These are phyloP conservation scores for Dioscorea alata DNA, from an alignment of 106 monocot genomes.

Conservation along the genomic window DNA sequence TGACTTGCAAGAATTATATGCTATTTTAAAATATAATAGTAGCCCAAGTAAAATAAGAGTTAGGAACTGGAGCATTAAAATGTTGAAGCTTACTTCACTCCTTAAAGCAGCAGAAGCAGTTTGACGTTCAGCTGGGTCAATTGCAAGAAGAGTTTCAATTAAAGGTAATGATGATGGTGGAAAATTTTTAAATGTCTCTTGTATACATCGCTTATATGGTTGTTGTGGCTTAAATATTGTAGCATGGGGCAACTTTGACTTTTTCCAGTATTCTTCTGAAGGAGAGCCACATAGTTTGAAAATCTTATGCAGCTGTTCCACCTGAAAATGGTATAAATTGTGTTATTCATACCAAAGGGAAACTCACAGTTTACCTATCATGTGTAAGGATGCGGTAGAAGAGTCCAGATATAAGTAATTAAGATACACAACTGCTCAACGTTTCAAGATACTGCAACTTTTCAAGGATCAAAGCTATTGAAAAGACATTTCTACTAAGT, in stretches of 20 bases:
- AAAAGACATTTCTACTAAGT: no score
- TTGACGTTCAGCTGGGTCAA: conserved; percentile 39
- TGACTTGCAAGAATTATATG: no score
- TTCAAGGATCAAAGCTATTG: no score
- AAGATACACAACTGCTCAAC: no score
- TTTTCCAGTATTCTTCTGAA: conserved; percentile 13
- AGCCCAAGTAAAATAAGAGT: no score
- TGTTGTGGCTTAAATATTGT: conserved; percentile 43
- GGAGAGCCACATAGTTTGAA: conserved; percentile 45
- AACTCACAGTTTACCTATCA: no score
- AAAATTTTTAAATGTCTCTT: conserved; percentile 41
- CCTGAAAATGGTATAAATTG: conserved; percentile 9
- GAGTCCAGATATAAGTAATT: no score
- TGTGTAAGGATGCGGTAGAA: no score
- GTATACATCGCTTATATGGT: conserved; percentile 35
- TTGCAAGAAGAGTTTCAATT: conserved; percentile 25
- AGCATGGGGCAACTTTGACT: conserved; percentile 16
- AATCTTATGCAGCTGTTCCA: conserved; percentile 52
- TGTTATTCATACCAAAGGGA: background rate
- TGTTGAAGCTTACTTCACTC: conserved; percentile 31
- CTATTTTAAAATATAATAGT: no score
- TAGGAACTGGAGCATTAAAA: background rate
- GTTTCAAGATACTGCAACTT: no score
- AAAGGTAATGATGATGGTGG: conserved; percentile 33
- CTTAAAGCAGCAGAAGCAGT: conserved; percentile 34